A percentile compares a stretch with the other conserved stretches of the same genome.
These are phyloP conservation scores for Canariomyces notabilis DNA, from an alignment of 2,329 filamentous ascomycete genomes.

Conservation along the genomic window DNA sequence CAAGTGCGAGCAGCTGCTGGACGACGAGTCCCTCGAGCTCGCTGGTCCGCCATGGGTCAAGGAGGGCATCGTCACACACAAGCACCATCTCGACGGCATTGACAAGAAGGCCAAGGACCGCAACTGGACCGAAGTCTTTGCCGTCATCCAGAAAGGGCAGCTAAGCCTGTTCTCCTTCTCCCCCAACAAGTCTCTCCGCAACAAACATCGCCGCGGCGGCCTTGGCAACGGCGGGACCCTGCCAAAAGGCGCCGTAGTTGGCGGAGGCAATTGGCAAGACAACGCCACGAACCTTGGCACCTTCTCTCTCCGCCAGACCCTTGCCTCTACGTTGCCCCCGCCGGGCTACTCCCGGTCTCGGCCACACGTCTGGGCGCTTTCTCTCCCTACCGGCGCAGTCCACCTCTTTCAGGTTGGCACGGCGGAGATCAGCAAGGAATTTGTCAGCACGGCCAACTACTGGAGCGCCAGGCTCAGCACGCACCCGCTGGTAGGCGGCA, in stretches of 20 bases:
- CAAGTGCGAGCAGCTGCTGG: constrained; percentile 62
- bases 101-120: constrained; percentile 92
- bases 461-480: constrained; percentile 95
- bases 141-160: constrained; percentile 90
- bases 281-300: constrained; percentile 86
- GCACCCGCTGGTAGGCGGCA: constrained; percentile 83
- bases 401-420: constrained; percentile 98
- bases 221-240: constrained; percentile 23
- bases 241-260: constrained; percentile 62
- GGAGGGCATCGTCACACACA: constrained; percentile 92
- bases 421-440: constrained; percentile 88
- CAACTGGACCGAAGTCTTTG: constrained; percentile 93
- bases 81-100: constrained; percentile 86
- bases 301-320: constrained; percentile 84
- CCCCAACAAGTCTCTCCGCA: constrained; percentile 67
- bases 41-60: constrained; percentile 97
- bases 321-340: constrained; percentile 82
- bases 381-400: constrained; percentile 84
- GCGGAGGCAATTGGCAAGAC: constrained; percentile 97
- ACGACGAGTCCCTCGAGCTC: constrained; percentile 88
- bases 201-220: constrained; percentile 56
- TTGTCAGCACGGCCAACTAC: constrained; percentile 91
- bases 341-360: constrained; percentile 89
- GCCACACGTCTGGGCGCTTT: constrained; percentile 91
- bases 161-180: constrained; percentile 93